Percentiles rank a stretch among this genome's conserved stretches.
Evolutionary conservation across 1,139 yeast genomes (phyloP).

Genomic region (Pichia inconspicua): DNA sequence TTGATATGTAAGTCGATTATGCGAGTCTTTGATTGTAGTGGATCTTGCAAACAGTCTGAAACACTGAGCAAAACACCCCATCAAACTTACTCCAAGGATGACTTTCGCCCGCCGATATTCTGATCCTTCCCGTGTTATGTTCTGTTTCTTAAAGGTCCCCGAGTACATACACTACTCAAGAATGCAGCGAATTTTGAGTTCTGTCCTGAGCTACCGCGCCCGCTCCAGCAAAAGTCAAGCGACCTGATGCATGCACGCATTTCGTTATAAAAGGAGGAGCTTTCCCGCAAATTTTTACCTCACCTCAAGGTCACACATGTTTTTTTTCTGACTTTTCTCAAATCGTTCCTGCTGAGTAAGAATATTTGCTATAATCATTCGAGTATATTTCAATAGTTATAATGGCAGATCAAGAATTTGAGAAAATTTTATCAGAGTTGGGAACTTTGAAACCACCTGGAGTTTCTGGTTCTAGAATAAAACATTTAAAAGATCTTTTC

Average conservation of each 20-base stretch:
- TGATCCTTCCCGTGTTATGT: too few relatives aligned
- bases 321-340: neutral
- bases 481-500: conserved; percentile 73
- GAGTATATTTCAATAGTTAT: conserved; percentile 26
- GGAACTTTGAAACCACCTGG: conserved; percentile 81
- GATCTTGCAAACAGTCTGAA: neutral
- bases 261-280: neutral
- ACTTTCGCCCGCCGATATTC: too few relatives aligned
- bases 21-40: neutral
- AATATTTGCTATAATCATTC: conserved; percentile 22
- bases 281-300: neutral
- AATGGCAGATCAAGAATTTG: conserved; percentile 40
- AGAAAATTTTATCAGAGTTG: conserved; percentile 63
- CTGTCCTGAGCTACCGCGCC: too few relatives aligned
- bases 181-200: too few relatives aligned
- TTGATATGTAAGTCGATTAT: conserved; percentile 2
- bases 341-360: neutral
- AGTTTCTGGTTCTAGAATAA: conserved; percentile 91
- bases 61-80: neutral
- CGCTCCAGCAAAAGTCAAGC: neutral
- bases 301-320: neutral
- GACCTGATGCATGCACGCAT: too few relatives aligned
- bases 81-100: too few relatives aligned
- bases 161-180: too few relatives aligned
- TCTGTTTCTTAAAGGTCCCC: too few relatives aligned